Evolutionary conservation across 169 alveolate genomes (phyloP).

Genomic region (Eimeria sp.): DNA sequence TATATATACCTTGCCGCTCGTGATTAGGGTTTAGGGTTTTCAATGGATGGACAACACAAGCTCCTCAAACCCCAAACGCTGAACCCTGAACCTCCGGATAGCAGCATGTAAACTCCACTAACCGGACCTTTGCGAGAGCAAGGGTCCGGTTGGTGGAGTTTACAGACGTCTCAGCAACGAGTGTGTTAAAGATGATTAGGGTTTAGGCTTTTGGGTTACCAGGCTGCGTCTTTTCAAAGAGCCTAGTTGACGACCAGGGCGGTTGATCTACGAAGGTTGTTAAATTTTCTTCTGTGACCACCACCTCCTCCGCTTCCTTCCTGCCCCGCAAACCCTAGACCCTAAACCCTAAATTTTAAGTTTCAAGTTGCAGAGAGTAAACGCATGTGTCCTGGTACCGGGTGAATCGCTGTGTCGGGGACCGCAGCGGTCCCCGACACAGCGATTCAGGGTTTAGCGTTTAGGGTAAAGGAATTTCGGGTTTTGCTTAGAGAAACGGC

Average conservation of each 20-base stretch:
- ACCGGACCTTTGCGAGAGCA: too few species aligned
- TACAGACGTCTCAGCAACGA: too few species aligned
- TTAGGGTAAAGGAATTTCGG: neutral
- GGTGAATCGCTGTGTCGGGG: neutral
- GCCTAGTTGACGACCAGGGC: slow-evolving; percentile 83
- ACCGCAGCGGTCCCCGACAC: too few species aligned
- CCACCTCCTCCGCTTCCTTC: slow-evolving; percentile 72
- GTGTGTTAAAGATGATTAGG: neutral
- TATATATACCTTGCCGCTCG: too few species aligned
- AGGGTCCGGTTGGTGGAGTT: too few species aligned
- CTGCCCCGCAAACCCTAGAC: slow-evolving; percentile 53
- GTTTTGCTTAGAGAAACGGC: too few species aligned
- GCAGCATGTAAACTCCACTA: neutral
- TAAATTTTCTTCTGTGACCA: slow-evolving; percentile 84
- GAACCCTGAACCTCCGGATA: neutral
- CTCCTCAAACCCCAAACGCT: neutral
- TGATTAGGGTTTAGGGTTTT: neutral
- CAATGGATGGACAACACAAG: too few species aligned
- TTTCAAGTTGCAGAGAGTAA: neutral
- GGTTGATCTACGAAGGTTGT: slow-evolving; percentile 88
- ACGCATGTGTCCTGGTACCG: neutral
- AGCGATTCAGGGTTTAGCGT: neutral
- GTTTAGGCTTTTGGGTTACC: slow-evolving; percentile 46
- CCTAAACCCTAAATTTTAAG: slow-evolving; percentile 12
- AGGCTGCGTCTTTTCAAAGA: slow-evolving; percentile 86